phyloP scores from a whole-genome alignment of 2,329 filamentous ascomycete genomes.

The Fusarium camptoceras region DNA sequence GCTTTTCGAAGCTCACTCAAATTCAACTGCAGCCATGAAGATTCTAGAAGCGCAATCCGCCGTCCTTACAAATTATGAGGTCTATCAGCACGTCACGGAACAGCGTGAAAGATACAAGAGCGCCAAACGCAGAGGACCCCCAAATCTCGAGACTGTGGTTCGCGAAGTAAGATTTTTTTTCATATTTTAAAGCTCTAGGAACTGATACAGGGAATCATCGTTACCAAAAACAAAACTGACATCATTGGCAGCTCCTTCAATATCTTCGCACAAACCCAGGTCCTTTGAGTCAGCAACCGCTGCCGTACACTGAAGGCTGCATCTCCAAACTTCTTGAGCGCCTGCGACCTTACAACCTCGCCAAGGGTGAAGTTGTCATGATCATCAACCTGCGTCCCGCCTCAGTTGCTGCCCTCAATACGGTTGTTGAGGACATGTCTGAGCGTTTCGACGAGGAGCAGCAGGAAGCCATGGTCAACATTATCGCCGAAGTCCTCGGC shows the following conservation, averaged over 20 bases:
- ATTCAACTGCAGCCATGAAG: slow-evolving; percentile 64
- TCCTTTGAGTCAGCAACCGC: slow-evolving; percentile 66
- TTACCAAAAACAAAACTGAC: slow-evolving; percentile 13
- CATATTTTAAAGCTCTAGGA: background rate
- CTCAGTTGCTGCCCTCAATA: slow-evolving; percentile 68
- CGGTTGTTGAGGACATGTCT: slow-evolving; percentile 73
- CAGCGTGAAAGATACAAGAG: slow-evolving; percentile 65
- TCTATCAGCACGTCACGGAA: slow-evolving; percentile 72
- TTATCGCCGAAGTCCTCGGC: slow-evolving; percentile 69
- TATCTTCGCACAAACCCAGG: slow-evolving; percentile 68
- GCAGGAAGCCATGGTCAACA: slow-evolving; percentile 67
- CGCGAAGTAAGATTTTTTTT: slow-evolving; percentile 66
- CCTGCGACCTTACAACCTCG: slow-evolving; percentile 68
- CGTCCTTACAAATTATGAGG: slow-evolving; percentile 78
- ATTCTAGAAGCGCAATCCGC: slow-evolving; percentile 78
- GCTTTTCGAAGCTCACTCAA: background rate
- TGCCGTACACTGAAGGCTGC: slow-evolving; percentile 64
- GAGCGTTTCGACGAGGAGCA: slow-evolving; percentile 69
- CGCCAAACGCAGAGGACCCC: slow-evolving; percentile 63
- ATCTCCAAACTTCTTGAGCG: slow-evolving; percentile 66
- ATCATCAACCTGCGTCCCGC: slow-evolving; percentile 74
- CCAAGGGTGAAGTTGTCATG: slow-evolving; percentile 77
- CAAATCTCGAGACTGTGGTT: slow-evolving; percentile 70
- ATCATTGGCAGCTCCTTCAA: slow-evolving; percentile 63
- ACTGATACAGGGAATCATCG: background rate